Evolutionary conservation across 805 yeast species (phyloP).

Genomic region (Millerago galiae): DNA sequence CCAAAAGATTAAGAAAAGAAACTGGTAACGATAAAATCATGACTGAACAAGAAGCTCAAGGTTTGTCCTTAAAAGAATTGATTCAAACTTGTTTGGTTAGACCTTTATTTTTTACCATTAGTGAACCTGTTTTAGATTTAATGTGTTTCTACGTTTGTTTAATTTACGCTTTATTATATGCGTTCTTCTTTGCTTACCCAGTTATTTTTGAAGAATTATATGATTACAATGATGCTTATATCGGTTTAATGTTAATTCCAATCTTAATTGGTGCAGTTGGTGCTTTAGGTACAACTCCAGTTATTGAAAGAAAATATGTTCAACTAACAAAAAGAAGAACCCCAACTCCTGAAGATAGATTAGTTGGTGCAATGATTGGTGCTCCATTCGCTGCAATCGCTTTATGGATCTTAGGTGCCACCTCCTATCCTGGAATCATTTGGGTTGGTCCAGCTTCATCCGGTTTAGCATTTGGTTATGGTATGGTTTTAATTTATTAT

Average conservation of each 20-base stretch:
- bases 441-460: conserved; percentile 80
- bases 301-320: conserved; percentile 58
- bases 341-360: conserved; percentile 75
- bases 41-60: conserved; percentile 89
- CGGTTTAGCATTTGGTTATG: conserved; percentile 76
- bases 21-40: conserved; percentile 79
- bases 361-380: conserved; percentile 77
- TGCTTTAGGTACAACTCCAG: conserved; percentile 71
- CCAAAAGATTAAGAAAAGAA: conserved; percentile 60
- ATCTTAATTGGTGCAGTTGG: conserved; percentile 79
- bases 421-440: conserved; percentile 59
- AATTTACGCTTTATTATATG: conserved; percentile 85
- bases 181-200: conserved; percentile 94
- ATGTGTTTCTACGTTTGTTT: conserved; percentile 83
- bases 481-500: conserved; percentile 71
- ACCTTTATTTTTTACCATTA: conserved; percentile 68
- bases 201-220: conserved; percentile 76
- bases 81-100: conserved; percentile 66
- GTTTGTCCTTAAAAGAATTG: conserved; percentile 62
- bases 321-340: conserved; percentile 43
- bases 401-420: conserved; percentile 74
- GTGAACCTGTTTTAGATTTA: conserved; percentile 82
- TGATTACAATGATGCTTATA: conserved; percentile 67
- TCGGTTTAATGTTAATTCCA: conserved; percentile 87
- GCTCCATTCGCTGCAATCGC: conserved; percentile 79